Evolutionary conservation across 257 asterid species (phyloP), one percentile per base, ranked within the genome.

Genomic region (Solanum ossicruentum): DNA sequence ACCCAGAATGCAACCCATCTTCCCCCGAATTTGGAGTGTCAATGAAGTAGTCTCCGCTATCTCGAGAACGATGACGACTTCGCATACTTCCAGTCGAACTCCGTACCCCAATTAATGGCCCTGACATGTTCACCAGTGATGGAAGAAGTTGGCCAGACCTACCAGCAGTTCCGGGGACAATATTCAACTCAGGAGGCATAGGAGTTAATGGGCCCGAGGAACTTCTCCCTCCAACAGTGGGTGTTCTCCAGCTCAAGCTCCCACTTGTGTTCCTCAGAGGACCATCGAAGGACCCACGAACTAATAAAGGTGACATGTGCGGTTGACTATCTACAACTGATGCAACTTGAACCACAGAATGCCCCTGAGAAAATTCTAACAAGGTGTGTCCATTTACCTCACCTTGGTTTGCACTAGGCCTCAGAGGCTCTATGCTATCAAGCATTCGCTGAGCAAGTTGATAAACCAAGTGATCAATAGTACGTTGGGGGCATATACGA

Each of bases 401-500:
- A 57, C 91, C 94, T 89, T 93, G 95, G 85, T 90, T 93, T 81
- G 95, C 92, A 70, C 86, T 87, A 63, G 92, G 90, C 87, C 97
- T 85, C 58, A 92, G 84, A 47, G 96, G 96, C 80, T 94, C 98
- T 84, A 95, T 86, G 72, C 91, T 95, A 82, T 97, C 99, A 18
- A 97, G 98, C 99, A 97, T 97, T 77, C 98, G 94, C 87, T 94
- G 99, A 72, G 99, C 98, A 89, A 97, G 91, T 83, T 97, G 99
- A 91, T 97, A 97, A 87, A 97, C 99, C 93, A 97, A 92, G 91
- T 97, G 98, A 89, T 97, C 99, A 80, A 97, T 97, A 17, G 99
- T 97, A 18, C 98, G 96, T 47, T 95, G 98, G 65, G 99, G 99
- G 91, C 99, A 94, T 83, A 97, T 97, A 83, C 99, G 94, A 85